phyloP scores from a whole-genome alignment of 1,284 basidiomycete genomes.

The Apiotrichum mycotoxinovorans region DNA sequence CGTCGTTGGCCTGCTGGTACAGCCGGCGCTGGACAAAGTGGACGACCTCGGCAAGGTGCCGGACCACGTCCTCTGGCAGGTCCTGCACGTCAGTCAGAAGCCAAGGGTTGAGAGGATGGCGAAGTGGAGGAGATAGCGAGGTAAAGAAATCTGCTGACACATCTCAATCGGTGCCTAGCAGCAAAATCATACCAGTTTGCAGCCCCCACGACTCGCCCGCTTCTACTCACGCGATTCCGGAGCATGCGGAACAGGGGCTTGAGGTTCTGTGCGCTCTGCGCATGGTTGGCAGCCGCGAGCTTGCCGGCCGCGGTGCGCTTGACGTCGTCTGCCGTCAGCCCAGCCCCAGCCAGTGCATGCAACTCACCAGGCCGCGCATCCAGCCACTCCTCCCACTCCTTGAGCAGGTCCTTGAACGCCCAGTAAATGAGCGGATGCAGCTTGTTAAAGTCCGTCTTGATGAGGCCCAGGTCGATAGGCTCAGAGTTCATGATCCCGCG shows the following conservation, averaged over 20 bases:
- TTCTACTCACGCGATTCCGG: slow-evolving; percentile 66
- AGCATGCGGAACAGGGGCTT: slow-evolving; percentile 93
- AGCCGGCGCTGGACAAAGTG: slow-evolving; percentile 92
- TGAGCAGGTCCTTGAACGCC: slow-evolving; percentile 82
- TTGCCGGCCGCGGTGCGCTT: slow-evolving; percentile 88
- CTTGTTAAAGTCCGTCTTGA: slow-evolving; percentile 92
- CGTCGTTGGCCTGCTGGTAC: slow-evolving; percentile 93
- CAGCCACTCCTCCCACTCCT: slow-evolving; percentile 95
- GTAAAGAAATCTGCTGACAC: too few species aligned
- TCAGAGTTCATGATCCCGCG: background rate
- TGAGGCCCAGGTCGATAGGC: slow-evolving; percentile 62
- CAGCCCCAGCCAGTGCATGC: background rate
- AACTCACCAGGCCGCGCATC: slow-evolving; percentile 76
- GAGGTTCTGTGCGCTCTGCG: slow-evolving; percentile 91
- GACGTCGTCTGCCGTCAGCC: slow-evolving; percentile 52
- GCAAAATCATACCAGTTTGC: background rate
- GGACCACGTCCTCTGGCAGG: slow-evolving; percentile 78
- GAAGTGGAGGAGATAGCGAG: background rate
- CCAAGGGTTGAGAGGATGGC: background rate
- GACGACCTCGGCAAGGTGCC: slow-evolving; percentile 88
- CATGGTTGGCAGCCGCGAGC: slow-evolving; percentile 88
- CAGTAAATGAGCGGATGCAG: slow-evolving; percentile 97
- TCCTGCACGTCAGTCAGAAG: slow-evolving; percentile 55
- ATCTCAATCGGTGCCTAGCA: too few species aligned
- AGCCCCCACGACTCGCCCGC: background rate